Base-by-base conservation (phyloP, 306 rosid species). In the Cicer judaicum region DNA sequence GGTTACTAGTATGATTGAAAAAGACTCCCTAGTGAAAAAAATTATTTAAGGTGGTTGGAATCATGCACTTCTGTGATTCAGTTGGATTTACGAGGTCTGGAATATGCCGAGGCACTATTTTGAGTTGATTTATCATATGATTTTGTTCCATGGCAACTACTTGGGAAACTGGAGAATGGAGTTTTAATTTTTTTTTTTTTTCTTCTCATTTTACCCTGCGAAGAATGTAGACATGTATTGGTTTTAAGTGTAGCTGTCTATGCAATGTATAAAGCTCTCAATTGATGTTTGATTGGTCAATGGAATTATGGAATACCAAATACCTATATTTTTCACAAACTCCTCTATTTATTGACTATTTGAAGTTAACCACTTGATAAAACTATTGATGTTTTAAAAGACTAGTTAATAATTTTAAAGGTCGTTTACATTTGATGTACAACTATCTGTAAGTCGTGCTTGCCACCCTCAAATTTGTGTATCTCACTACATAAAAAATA, bases 211-310 rank as follows among this genome's bases (percentile, higher is more conserved):
- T 64, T 71, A 21, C 71, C 74, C 75, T 70, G 65, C 56, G 19
- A 61, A 73, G 85, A 74, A 73, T 77, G 77, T 74, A 64, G 77
- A 15, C 78, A 42, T 67, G 63, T 63, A 79, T 80, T 82, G 80
- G 79, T 77, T 86, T 81, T 64, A 56, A 82, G 29, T 56, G 79
- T 78, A 57, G 52, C 53, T 79, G 19, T 24, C 53, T 65, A 56
- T 81, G 78, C 83, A 56, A 60, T 73, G 74, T 89, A 89, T 83
- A 86, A 83, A 87, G 89, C 55, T 72, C 75, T 79, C 68, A 67
- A 43, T 73, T 77, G 55, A 59, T 83, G 87, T 79, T 69, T 63
- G 75, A 56, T 78, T 76, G 38, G 53, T 64, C 72, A 53, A 50
- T 68, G 40, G 68, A 70, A 41, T 62, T n/a, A 36, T 63, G 16